Percentiles rank a stretch among this genome's conserved stretches.
Evolutionary conservation across 2,329 filamentous ascomycete species (phyloP).

Genomic region (Diaporthe australafricana): DNA sequence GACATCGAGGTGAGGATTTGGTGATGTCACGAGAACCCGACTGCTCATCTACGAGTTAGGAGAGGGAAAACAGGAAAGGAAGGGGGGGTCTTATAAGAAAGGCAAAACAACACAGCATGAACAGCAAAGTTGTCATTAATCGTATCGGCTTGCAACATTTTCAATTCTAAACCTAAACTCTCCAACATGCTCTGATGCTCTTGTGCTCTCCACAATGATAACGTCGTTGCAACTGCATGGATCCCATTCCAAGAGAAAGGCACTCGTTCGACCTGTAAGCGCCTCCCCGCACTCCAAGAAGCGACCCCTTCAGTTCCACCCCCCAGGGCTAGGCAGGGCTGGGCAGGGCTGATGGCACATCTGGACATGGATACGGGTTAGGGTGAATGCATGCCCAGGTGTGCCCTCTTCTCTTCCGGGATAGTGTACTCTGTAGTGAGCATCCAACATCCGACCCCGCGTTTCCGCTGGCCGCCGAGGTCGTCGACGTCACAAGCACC

Average conservation of each 20-base stretch:
- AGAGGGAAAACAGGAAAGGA: not conserved
- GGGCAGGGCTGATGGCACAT: not conserved
- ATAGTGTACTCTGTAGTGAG: too few relatives aligned
- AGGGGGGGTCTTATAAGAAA: not conserved
- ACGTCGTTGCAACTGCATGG: too few relatives aligned
- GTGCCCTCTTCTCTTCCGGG: constrained; percentile 15
- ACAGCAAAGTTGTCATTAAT: too few relatives aligned
- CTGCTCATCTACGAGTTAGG: not conserved
- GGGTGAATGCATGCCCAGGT: not conserved
- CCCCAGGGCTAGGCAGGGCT: not conserved
- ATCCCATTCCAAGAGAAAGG: not conserved
- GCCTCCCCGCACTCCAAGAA: constrained; percentile 5
- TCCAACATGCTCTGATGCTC: not conserved
- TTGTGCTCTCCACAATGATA: too few relatives aligned
- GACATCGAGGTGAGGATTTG: not conserved
- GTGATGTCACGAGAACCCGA: not conserved
- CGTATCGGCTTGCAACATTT: not conserved
- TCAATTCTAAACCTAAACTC: not conserved
- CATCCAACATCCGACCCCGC: not conserved
- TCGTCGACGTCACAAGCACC: constrained; percentile 22
- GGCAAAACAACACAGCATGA: not conserved
- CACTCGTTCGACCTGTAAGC: not conserved
- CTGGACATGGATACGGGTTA: not conserved
- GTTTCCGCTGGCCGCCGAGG: not conserved
- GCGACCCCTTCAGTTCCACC: not conserved